Evolutionary conservation across 2,329 filamentous ascomycete genomes (phyloP).

Genomic region (Colletotrichum destructivum): DNA sequence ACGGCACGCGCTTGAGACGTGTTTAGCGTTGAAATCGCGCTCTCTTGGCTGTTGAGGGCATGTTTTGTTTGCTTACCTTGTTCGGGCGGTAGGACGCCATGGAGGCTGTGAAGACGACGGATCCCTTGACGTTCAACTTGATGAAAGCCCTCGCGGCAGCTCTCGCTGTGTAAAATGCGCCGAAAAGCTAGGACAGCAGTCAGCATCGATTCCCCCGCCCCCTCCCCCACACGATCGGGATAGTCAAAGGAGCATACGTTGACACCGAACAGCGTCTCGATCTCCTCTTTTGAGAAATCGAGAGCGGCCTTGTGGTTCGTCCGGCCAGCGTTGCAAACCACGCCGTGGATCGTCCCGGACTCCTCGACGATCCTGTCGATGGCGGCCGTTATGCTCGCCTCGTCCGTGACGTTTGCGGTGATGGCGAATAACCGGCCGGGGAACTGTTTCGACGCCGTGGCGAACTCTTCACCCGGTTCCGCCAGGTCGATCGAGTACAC

Average conservation of each 20-base stretch:
- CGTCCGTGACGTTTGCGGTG: conserved; percentile 63
- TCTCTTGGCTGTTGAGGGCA: background rate
- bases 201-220: background rate
- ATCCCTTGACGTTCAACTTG: conserved; percentile 53
- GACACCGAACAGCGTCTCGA: conserved; percentile 48
- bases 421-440: conserved; percentile 58
- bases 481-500: conserved; percentile 55
- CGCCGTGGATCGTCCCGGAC: conserved; percentile 61
- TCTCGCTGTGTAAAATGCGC: conserved; percentile 63
- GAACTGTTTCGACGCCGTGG: conserved; percentile 46
- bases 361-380: conserved; percentile 61
- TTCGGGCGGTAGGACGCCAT: conserved; percentile 66
- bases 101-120: conserved; percentile 61
- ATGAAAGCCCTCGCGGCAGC: conserved; percentile 60
- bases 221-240: background rate
- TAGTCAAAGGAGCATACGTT: conserved; percentile 27
- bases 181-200: conserved; percentile 56
- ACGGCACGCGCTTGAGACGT: conserved; percentile 58
- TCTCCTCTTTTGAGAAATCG: conserved; percentile 54
- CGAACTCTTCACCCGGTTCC: conserved; percentile 47
- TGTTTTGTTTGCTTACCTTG: conserved; percentile 46
- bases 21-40: background rate
- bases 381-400: conserved; percentile 59
- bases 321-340: conserved; percentile 65
- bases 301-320: conserved; percentile 68